Evolutionary conservation across 2,329 filamentous ascomycete genomes (phyloP).

Genomic region (Aaosphaeria pasadenensis): DNA sequence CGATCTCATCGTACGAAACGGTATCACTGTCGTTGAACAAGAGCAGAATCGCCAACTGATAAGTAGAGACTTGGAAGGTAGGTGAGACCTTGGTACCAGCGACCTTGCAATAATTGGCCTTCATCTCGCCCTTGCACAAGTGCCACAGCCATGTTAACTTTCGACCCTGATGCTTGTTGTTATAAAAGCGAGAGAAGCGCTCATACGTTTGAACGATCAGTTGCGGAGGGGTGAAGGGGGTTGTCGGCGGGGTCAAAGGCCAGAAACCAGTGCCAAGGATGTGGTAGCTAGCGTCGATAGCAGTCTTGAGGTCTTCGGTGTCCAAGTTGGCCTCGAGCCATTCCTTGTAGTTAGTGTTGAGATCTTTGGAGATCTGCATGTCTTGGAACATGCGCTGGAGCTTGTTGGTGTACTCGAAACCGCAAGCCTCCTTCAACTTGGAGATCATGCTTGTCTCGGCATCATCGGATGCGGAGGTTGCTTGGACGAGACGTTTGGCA

Average conservation of each 20-base stretch:
- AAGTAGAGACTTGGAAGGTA: constrained; percentile 95
- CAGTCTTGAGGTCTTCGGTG: constrained; percentile 62
- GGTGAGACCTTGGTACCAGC: constrained; percentile 71
- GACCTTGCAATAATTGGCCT: constrained; percentile 83
- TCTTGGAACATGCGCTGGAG: constrained; percentile 99
- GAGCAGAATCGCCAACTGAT: constrained; percentile 94
- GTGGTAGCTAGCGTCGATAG: constrained; percentile 84
- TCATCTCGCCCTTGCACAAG: constrained; percentile 94
- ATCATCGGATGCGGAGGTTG: constrained; percentile 92
- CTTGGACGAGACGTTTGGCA: constrained; percentile 89
- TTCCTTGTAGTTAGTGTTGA: constrained; percentile 85
- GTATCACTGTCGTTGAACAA: constrained; percentile 91
- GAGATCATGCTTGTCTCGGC: constrained; percentile 99
- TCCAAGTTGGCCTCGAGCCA: constrained; percentile 67
- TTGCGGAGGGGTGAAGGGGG: constrained; percentile 81
- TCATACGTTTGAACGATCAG: constrained; percentile 87
- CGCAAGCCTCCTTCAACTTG: constrained; percentile 97
- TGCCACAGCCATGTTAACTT: constrained; percentile 99
- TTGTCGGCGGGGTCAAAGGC: constrained; percentile 84
- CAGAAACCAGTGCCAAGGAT: constrained; percentile 96
- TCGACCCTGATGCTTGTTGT: constrained; percentile 91
- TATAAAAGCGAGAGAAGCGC: constrained; percentile 87
- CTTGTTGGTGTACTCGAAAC: constrained; percentile 99
- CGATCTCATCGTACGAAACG: constrained; percentile 84
- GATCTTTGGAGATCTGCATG: constrained; percentile 97